These are phyloP conservation scores for Aspergillus latus DNA, from an alignment of 2,329 filamentous ascomycete species.

Conservation along the genomic window DNA sequence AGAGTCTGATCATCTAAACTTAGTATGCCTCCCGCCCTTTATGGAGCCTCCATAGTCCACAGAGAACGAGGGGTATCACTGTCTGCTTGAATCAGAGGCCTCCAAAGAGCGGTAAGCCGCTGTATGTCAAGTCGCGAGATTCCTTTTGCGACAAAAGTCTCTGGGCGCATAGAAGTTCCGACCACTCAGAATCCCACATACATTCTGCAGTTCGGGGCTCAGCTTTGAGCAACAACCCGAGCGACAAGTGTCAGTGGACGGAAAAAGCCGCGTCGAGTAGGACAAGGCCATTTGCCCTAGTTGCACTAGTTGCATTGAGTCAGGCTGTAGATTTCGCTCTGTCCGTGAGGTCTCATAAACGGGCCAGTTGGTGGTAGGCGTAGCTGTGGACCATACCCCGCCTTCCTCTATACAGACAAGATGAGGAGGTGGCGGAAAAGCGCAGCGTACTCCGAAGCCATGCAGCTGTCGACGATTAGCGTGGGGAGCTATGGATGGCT, in stretches of 20 bases:
- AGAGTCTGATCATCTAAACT: neutral
- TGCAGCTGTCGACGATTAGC: conserved; percentile 4
- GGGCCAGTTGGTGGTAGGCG: neutral
- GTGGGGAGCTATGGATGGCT: conserved; percentile 1
- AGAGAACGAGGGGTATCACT: neutral
- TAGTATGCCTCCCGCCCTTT: neutral
- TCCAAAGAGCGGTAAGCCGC: conserved; percentile 13
- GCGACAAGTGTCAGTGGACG: neutral
- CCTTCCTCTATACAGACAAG: conserved; percentile 7
- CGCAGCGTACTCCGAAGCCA: conserved; percentile 5
- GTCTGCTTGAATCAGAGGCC: neutral
- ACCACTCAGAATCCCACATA: neutral
- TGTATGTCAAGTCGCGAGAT: conserved; percentile 12
- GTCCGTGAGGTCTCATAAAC: conserved; percentile 2
- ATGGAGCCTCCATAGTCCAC: neutral
- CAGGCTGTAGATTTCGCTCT: conserved; percentile 2
- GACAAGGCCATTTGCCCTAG: conserved; percentile 10
- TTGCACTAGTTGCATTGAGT: neutral
- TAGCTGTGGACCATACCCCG: conserved; percentile 15
- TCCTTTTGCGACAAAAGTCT: neutral
- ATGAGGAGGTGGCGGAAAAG: conserved; percentile 11
- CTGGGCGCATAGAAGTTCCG: neutral
- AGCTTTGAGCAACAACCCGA: neutral
- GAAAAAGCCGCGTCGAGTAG: conserved; percentile 9
- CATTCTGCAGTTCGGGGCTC: conserved; percentile 1